phyloP scores from a whole-genome alignment of 164 flowering plant species.

The Umbilicus rupestris region DNA sequence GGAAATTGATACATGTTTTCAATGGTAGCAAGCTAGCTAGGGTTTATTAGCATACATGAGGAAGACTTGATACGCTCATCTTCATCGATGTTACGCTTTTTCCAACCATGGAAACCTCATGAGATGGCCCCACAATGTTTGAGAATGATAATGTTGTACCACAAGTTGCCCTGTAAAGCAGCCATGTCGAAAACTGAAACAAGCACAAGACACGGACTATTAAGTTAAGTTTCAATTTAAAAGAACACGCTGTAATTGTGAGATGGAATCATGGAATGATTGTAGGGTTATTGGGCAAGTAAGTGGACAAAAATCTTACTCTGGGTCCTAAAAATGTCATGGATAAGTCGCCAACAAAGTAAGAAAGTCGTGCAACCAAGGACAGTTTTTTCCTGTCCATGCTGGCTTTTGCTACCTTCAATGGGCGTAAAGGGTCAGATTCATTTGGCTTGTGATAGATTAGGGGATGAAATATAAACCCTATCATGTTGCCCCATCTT shows the following conservation, averaged over 20 bases:
- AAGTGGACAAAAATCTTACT: slow-evolving; percentile 20
- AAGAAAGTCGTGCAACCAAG: slow-evolving; percentile 51
- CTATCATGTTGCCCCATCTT: slow-evolving; percentile 67
- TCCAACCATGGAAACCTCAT: slow-evolving; percentile 40
- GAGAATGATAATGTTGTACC: slow-evolving; percentile 68
- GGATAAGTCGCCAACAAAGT: slow-evolving; percentile 29
- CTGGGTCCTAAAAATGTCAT: slow-evolving; percentile 49
- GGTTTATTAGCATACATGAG: slow-evolving; percentile 62
- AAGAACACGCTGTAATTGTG: no score
- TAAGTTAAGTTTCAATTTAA: no score
- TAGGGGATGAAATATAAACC: slow-evolving; percentile 49
- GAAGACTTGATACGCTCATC: slow-evolving; percentile 30
- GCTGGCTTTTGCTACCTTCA: slow-evolving; percentile 45
- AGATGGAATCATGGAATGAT: no score
- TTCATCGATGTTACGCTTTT: slow-evolving; percentile 48
- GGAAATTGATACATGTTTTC: no score
- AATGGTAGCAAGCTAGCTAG: no score
- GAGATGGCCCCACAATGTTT: slow-evolving; percentile 56
- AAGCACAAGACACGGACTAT: neutral
- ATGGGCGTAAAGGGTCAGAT: slow-evolving; percentile 35
- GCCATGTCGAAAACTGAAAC: slow-evolving; percentile 33
- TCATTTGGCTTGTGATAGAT: slow-evolving; percentile 24
- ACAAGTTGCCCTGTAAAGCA: slow-evolving; percentile 46
- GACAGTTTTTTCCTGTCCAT: slow-evolving; percentile 57
- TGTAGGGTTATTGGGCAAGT: no score